These are phyloP conservation scores for Marchantia paleacea DNA, from an alignment of 225 moss, liverwort and hornwort species.

Conservation along the genomic window DNA sequence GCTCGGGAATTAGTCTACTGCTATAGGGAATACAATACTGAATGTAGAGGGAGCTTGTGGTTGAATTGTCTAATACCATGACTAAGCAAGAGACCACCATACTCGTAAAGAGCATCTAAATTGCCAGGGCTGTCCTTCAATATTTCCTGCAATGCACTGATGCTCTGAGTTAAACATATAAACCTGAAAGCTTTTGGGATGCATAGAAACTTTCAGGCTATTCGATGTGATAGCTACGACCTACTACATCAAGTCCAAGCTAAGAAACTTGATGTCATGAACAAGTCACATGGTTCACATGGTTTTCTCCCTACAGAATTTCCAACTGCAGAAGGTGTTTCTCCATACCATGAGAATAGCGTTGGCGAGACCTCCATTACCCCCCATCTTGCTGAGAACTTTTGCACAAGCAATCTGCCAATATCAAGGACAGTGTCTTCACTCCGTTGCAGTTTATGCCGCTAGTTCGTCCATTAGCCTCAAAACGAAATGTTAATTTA, in stretches of 20 bases:
- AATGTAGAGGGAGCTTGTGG: neutral
- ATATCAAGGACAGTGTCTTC: neutral
- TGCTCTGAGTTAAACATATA: neutral
- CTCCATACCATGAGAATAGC: slow-evolving; percentile 27
- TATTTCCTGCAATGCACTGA: slow-evolving; percentile 18
- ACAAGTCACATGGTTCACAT: neutral
- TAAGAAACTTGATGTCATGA: neutral
- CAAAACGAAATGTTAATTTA: neutral
- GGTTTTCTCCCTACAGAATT: neutral
- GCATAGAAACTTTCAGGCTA: neutral
- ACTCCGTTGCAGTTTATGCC: neutral
- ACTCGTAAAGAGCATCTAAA: slow-evolving; percentile 33
- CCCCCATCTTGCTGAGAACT: slow-evolving; percentile 32
- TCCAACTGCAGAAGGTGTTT: neutral
- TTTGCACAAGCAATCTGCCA: slow-evolving; percentile 31
- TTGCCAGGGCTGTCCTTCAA: slow-evolving; percentile 32
- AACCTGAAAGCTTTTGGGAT: too few relatives aligned
- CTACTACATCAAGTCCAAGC: neutral
- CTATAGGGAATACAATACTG: neutral
- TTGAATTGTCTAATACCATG: slow-evolving; percentile 9
- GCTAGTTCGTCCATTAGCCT: neutral
- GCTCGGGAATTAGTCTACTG: too few relatives aligned
- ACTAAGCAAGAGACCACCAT: slow-evolving; percentile 24
- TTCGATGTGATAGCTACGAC: neutral
- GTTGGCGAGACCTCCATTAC: slow-evolving; percentile 22